Conservation (phyloP, 2,329 filamentous ascomycete species). For the Colletotrichum ledebouriae region DNA sequence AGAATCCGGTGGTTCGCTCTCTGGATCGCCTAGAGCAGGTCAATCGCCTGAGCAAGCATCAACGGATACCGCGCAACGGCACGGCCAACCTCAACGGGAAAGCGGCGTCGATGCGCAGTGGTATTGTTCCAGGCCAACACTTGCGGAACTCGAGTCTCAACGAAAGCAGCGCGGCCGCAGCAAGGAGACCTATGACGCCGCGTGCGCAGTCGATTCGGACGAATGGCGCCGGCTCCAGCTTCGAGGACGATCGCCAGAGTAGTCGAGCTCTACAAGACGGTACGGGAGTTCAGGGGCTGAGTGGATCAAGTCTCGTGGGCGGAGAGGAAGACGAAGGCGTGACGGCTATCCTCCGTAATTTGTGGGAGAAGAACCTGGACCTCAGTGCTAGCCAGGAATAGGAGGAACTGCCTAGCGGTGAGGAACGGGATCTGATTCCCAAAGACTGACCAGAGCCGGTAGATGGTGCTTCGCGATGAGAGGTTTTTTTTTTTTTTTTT, state of each 20-base stretch:
- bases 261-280: constrained; percentile 52
- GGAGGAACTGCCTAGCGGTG: constrained; percentile 33
- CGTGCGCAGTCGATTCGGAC: constrained; percentile 54
- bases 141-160: constrained; percentile 55
- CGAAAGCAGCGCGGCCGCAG: constrained; percentile 27
- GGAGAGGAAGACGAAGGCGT: constrained; percentile 65
- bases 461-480: background rate
- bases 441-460: background rate
- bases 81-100: constrained; percentile 56
- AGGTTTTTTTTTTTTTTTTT: background rate
- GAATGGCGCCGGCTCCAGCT: constrained; percentile 59
- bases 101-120: constrained; percentile 44
- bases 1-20: constrained; percentile 77
- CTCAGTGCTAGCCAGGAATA: constrained; percentile 68
- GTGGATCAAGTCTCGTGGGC: constrained; percentile 64
- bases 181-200: constrained; percentile 48
- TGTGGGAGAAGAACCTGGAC: constrained; percentile 74
- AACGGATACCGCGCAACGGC: constrained; percentile 61
- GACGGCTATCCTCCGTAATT: constrained; percentile 64
- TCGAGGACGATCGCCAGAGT: constrained; percentile 56
- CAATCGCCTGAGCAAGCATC: constrained; percentile 61
- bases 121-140: constrained; percentile 48
- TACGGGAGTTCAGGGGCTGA: constrained; percentile 52
- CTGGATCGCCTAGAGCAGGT: constrained; percentile 57
- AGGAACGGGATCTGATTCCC: constrained; percentile 14